These are phyloP conservation scores for Lithocarpus polystachyus DNA, from an alignment of 306 rosid genomes.

Conservation along the genomic window DNA sequence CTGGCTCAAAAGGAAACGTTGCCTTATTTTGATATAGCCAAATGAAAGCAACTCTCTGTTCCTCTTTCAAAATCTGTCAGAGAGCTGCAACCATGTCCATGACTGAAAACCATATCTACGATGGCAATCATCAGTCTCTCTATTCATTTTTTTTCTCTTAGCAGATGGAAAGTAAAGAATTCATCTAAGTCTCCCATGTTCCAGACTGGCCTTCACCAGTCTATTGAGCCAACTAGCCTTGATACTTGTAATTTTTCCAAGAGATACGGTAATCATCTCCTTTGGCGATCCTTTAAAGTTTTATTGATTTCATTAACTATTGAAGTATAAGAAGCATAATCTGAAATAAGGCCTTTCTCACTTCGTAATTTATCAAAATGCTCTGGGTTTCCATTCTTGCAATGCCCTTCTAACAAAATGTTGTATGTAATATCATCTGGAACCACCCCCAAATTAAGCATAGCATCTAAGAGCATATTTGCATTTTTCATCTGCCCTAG, in stretches of 20 bases:
- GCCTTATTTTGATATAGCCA: neutral
- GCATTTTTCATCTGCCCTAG: constrained; percentile 97
- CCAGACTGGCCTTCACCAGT: too few species aligned
- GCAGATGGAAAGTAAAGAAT: too few species aligned
- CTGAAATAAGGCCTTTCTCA: constrained; percentile 67
- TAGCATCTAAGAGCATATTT: constrained; percentile 68
- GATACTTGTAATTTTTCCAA: neutral
- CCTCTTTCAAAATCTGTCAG: too few species aligned
- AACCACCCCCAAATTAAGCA: constrained; percentile 75
- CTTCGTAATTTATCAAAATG: constrained; percentile 41
- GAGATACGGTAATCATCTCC: constrained; percentile 39
- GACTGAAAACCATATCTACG: too few species aligned
- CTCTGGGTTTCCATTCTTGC: constrained; percentile 49
- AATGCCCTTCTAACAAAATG: constrained; percentile 78
- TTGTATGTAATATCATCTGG: constrained; percentile 85
- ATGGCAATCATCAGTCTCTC: too few species aligned
- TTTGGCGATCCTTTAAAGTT: constrained; percentile 35
- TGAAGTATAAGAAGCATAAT: constrained; percentile 66
- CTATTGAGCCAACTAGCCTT: too few species aligned
- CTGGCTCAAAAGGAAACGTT: too few species aligned
- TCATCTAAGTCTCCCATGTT: too few species aligned
- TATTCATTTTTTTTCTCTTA: too few species aligned
- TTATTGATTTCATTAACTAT: constrained; percentile 50
- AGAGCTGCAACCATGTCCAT: too few species aligned
- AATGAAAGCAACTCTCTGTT: too few species aligned